These are phyloP conservation scores for Cyclocybe aegerita DNA, from an alignment of 768 basidiomycete genomes.

Conservation along the genomic window DNA sequence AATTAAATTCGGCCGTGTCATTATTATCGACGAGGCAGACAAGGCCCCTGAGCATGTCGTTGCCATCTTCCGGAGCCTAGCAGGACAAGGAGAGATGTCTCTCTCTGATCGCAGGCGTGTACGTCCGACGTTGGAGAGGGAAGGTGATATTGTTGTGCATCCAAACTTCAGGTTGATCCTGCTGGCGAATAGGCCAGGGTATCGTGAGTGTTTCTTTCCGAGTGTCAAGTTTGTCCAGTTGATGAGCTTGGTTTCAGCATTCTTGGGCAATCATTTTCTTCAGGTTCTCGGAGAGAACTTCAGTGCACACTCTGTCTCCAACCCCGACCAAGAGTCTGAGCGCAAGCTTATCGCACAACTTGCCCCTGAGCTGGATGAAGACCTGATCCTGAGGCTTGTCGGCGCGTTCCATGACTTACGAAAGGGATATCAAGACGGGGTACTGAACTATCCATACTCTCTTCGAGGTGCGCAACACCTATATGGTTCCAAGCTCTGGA, in stretches of 20 bases:
- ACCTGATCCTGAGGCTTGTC: constrained; percentile 55
- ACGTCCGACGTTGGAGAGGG: constrained; percentile 40
- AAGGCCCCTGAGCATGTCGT: constrained; percentile 76
- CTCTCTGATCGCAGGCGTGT: constrained; percentile 65
- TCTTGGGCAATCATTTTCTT: constrained; percentile 72
- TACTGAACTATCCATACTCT: constrained; percentile 66
- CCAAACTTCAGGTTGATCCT: constrained; percentile 63
- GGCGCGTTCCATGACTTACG: constrained; percentile 66
- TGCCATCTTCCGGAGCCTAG: constrained; percentile 68
- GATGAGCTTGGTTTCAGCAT: constrained; percentile 39
- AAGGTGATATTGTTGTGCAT: constrained; percentile 59
- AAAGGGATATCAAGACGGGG: constrained; percentile 54
- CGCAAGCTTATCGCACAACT: constrained; percentile 56
- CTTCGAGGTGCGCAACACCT: constrained; percentile 46
- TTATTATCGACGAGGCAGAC: constrained; percentile 72
- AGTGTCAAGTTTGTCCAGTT: background rate
- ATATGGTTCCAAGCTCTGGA: background rate
- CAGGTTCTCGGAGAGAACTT: constrained; percentile 73
- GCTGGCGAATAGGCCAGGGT: constrained; percentile 67
- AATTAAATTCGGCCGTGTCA: constrained; percentile 58
- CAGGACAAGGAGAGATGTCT: constrained; percentile 62
- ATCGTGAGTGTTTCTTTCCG: constrained; percentile 48
- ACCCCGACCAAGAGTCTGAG: constrained; percentile 69
- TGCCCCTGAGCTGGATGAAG: constrained; percentile 57
- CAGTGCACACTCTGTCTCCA: constrained; percentile 63